Evolutionary conservation across 164 flowering plant species (phyloP).

Genomic region (grape (Vitis vinifera)): ASM3070453v1 NC_081811.1:27955501-27956000

Average conservation of each 20-base stretch:
- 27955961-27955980: too few species aligned
- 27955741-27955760: conserved; percentile 64
- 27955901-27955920: too few species aligned
- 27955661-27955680: conserved; percentile 23
- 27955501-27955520: too few species aligned
- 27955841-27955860: conserved; percentile 51
- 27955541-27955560: too few species aligned
- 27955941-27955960: too few species aligned
- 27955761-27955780: conserved; percentile 46
- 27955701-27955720: conserved; percentile 45
- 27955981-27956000: too few species aligned
- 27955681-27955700: conserved; percentile 10
- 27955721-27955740: conserved; percentile 86
- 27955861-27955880: not conserved
- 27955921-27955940: too few species aligned
- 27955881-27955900: too few species aligned
- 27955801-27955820: conserved; percentile 64
- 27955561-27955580: too few species aligned
- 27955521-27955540: too few species aligned
- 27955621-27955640: not conserved
- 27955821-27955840: conserved; percentile 53
- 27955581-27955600: too few species aligned
- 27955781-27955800: conserved; percentile 86
- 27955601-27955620: not conserved
- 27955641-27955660: not conserved